Conservation (phyloP, 75 land plant genomes). For the Larix kaempferi region DNA sequence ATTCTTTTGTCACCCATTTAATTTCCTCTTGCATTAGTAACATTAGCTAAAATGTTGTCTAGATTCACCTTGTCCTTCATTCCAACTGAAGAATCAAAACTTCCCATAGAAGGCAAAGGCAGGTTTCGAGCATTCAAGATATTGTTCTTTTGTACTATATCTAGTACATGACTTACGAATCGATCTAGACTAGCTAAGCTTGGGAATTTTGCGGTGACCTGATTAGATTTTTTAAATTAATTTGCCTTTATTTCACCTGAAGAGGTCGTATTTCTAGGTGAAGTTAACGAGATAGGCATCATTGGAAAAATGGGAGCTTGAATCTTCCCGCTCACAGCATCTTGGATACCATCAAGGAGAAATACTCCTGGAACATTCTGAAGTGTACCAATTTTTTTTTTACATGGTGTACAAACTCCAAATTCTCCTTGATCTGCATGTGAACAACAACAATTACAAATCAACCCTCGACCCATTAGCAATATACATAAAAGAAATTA, state of each 20-base stretch:
- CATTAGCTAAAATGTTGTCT: not conserved
- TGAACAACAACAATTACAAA: not conserved
- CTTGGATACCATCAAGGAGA: conserved; percentile 14
- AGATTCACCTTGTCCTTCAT: not conserved
- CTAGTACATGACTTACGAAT: conserved; percentile 2
- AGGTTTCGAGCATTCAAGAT: not conserved
- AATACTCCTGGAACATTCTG: conserved; percentile 31
- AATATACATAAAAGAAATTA: not conserved
- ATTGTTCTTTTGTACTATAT: not conserved
- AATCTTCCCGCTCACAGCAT: conserved; percentile 8
- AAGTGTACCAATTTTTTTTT: conserved; percentile 37
- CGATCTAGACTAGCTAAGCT: not conserved
- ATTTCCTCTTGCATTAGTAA: not conserved
- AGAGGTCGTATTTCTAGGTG: not conserved
- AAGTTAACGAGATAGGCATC: conserved; percentile 5
- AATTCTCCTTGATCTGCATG: conserved; percentile 64
- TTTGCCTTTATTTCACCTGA: not conserved
- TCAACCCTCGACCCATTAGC: not conserved
- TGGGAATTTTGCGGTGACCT: not conserved
- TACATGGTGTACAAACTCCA: conserved; percentile 51
- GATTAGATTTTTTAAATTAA: not conserved
- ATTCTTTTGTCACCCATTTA: not conserved
- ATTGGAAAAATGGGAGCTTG: not conserved
- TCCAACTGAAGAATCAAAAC: not conserved
- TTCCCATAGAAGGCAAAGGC: not conserved